Evolutionary conservation across 805 yeast genomes (phyloP).

Genomic region (Helenozyma rhizophorensis): DNA sequence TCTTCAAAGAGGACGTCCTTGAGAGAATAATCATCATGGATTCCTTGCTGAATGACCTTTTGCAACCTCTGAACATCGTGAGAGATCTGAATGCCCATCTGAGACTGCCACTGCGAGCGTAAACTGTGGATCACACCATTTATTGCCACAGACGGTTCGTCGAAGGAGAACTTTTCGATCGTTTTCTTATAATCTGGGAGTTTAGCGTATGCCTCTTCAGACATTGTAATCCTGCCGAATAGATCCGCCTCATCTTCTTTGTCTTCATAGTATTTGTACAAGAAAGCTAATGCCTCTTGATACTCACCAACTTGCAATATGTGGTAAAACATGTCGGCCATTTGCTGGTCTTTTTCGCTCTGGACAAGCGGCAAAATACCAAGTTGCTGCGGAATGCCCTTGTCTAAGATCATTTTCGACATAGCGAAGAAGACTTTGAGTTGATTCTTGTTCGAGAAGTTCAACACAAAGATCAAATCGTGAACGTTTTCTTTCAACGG

Average conservation of each 20-base stretch:
- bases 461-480: conserved; percentile 65
- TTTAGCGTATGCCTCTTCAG: conserved; percentile 13
- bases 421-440: conserved; percentile 47
- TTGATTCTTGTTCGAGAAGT: conserved; percentile 51
- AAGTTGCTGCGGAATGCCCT: conserved; percentile 69
- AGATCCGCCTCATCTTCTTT: conserved; percentile 18
- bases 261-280: conserved; percentile 33
- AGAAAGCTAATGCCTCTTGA: conserved; percentile 35
- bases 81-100: conserved; percentile 48
- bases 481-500: conserved; percentile 69
- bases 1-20: conserved; percentile 40
- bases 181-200: conserved; percentile 19
- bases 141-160: conserved; percentile 51
- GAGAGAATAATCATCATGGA: conserved; percentile 24
- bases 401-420: conserved; percentile 45
- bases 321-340: conserved; percentile 33
- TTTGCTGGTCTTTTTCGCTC: conserved; percentile 21
- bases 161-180: conserved; percentile 31
- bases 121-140: conserved; percentile 68
- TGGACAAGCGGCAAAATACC: conserved; percentile 70
- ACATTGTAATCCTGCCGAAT: too few species aligned
- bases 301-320: conserved; percentile 25
- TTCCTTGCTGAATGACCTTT: conserved; percentile 20
- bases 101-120: conserved; percentile 49
- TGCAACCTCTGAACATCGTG: conserved; percentile 46